A percentile compares a stretch with the other conserved stretches of the same genome.
These are phyloP conservation scores for Pyrenochaeta sp. DNA, from an alignment of 2,329 filamentous ascomycete species.

Conservation along the genomic window DNA sequence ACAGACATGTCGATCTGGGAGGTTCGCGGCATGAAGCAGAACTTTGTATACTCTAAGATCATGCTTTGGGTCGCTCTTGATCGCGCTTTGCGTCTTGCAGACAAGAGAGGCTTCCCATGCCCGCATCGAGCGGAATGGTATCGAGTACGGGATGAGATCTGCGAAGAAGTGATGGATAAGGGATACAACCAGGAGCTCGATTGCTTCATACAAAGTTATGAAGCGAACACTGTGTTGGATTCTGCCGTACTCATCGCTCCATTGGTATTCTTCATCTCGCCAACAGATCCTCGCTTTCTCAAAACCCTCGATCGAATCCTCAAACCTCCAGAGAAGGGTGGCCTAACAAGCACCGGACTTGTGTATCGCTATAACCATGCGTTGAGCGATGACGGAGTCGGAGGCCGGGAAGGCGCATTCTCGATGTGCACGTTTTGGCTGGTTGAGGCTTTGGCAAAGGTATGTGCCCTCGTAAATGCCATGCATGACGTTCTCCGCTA, in stretches of 20 bases:
- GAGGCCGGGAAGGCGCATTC: constrained; percentile 77
- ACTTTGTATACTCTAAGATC: constrained; percentile 82
- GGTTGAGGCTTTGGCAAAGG: constrained; percentile 77
- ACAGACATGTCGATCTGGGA: constrained; percentile 86
- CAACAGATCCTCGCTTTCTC: constrained; percentile 77
- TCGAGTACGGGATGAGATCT: constrained; percentile 70
- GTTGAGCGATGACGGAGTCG: constrained; percentile 74
- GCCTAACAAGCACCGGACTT: constrained; percentile 75
- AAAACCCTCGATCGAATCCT: constrained; percentile 77
- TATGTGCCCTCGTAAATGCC: constrained; percentile 36
- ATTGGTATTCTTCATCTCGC: constrained; percentile 79
- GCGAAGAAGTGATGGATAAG: constrained; percentile 80
- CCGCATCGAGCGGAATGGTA: constrained; percentile 73
- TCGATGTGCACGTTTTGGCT: constrained; percentile 87
- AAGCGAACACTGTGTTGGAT: constrained; percentile 73
- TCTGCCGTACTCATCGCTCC: constrained; percentile 79
- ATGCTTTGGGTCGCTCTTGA: constrained; percentile 86
- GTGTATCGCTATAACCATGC: constrained; percentile 78
- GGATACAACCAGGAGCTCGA: constrained; percentile 75
- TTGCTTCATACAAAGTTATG: constrained; percentile 78
- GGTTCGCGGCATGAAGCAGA: constrained; percentile 75
- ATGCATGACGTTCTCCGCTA: constrained; percentile 6
- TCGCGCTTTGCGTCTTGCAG: constrained; percentile 73
- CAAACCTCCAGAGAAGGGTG: constrained; percentile 75
- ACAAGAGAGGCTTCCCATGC: constrained; percentile 78